Conservation (phyloP, 2,329 filamentous ascomycete species). For the Myrmaecium sp. region DNA sequence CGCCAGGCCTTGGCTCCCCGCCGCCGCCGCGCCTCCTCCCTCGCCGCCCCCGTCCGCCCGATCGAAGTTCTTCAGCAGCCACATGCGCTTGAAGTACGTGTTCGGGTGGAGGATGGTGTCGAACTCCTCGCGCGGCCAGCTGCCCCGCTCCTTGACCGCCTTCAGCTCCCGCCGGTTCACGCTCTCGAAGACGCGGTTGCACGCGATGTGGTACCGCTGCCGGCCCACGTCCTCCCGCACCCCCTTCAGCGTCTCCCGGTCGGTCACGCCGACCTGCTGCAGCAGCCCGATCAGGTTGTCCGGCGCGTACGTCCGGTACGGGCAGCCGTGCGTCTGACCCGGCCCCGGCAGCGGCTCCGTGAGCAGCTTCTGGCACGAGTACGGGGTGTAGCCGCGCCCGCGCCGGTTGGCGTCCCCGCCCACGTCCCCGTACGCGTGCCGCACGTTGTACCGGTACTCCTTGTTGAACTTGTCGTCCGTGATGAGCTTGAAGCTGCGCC, state of each 20-base stretch:
- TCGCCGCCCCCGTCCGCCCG: conserved; percentile 20
- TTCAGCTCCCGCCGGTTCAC: conserved; percentile 48
- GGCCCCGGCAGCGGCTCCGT: conserved; percentile 74
- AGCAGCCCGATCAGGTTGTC: conserved; percentile 71
- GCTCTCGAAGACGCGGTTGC: conserved; percentile 87
- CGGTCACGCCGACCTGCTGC: conserved; percentile 61
- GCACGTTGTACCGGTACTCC: conserved; percentile 91
- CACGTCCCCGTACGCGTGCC: conserved; percentile 89
- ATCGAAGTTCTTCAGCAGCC: conserved; percentile 64
- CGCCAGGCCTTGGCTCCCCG: too few relatives aligned
- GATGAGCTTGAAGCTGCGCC: conserved; percentile 65
- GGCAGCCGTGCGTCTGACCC: conserved; percentile 88
- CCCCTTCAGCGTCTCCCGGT: conserved; percentile 58
- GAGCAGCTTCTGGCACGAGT: conserved; percentile 88
- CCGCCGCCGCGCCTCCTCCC: too few relatives aligned
- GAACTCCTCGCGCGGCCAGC: conserved; percentile 47
- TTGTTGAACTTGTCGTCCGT: conserved; percentile 95
- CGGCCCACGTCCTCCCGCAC: conserved; percentile 81
- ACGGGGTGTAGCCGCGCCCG: conserved; percentile 75
- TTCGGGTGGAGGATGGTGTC: conserved; percentile 97
- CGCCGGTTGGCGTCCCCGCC: conserved; percentile 81
- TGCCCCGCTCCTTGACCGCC: conserved; percentile 31
- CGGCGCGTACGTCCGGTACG: conserved; percentile 77
- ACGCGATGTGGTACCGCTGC: conserved; percentile 84
- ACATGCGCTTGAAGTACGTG: conserved; percentile 93